Conservation (phyloP, 495 filamentous ascomycete species). For the Hamigera avellanea region DNA sequence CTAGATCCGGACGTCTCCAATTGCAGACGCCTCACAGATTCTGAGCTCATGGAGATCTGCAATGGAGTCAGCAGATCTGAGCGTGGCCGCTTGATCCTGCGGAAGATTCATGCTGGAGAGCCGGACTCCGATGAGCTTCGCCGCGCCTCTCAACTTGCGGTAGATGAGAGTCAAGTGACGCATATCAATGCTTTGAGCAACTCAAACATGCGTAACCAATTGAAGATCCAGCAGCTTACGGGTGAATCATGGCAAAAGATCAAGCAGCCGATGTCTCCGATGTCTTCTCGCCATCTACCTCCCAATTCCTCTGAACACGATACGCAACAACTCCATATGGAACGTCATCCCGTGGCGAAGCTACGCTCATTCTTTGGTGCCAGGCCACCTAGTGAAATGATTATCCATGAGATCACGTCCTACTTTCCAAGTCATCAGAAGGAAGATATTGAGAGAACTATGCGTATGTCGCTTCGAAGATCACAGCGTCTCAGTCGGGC, state of each 20-base stretch:
- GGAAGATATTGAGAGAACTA: slow-evolving; percentile 87
- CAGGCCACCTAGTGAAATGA: slow-evolving; percentile 90
- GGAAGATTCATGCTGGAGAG: slow-evolving; percentile 78
- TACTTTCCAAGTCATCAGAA: slow-evolving; percentile 95
- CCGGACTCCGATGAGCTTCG: slow-evolving; percentile 71
- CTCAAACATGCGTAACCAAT: slow-evolving; percentile 53
- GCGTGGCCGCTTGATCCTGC: slow-evolving; percentile 77
- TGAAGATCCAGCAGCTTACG: slow-evolving; percentile 72
- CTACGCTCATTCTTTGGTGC: slow-evolving; percentile 76
- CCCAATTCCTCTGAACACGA: slow-evolving; percentile 43
- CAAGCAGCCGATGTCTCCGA: slow-evolving; percentile 70
- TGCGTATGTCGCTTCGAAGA: slow-evolving; percentile 79
- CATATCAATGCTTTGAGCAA: slow-evolving; percentile 52
- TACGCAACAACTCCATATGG: slow-evolving; percentile 22
- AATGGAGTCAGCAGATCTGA: slow-evolving; percentile 50
- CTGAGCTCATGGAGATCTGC: slow-evolving; percentile 78
- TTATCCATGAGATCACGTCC: slow-evolving; percentile 85
- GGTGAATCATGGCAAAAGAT: slow-evolving; percentile 77
- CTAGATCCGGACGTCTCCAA: slow-evolving; percentile 66
- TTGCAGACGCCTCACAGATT: slow-evolving; percentile 69
- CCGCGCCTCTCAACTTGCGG: slow-evolving; percentile 69
- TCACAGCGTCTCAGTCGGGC: slow-evolving; percentile 84
- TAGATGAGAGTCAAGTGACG: slow-evolving; percentile 67
- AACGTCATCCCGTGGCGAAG: slow-evolving; percentile 43
- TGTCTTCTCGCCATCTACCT: slow-evolving; percentile 50